Base-by-base conservation (phyloP, 2,329 filamentous ascomycete species). In the Uncinocarpus reesii region DNA sequence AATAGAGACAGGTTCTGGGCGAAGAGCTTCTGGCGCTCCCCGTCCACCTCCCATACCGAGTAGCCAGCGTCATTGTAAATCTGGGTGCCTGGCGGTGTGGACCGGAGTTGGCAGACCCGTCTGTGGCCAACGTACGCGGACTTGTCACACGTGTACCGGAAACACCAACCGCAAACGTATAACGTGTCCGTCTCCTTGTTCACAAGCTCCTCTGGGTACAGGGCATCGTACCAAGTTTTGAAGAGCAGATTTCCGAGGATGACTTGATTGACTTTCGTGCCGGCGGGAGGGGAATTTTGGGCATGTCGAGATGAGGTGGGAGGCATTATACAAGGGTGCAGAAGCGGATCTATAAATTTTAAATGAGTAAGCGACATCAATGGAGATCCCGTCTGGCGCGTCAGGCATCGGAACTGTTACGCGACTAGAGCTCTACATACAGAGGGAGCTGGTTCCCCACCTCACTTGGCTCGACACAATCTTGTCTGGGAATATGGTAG, bases 1-100 rank as follows among this genome's bases (percentile, higher is more conserved):
- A 96, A 95, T 38, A 98, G 81, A 7, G 86, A 95, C 10, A 98
- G 77, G 59, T 95, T 95, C 67, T 96, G 92, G 57, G 87, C 89
- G 64, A 94, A 96, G 24, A 95, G 77, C 76, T 83, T 84, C 54
- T 95, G 78, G 56, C 83, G 79, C 61, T 89, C 88, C 16, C 92
- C 92, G 62, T 98, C 92, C 6, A 96, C 81, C 65, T 95, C 86
- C 78, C 88, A 92, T 7, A 98, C 81, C 52, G 84, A 83, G 75
- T 89, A 93, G 57, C 84, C 81, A 42, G 81, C 84, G 55, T 84
- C 76, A 42, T 83, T 72, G 63, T 95, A 95, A 20, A 95, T 76
- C 61, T 83, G 82, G 40, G 70, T 71, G 3, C 89, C 90, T 0
- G 85, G 85, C 0, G 75, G 75, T 20, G 66, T 63, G 77, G 53